Evolutionary conservation across 2,329 filamentous ascomycete genomes (phyloP).

Genomic region (Teratosphaeria zuluensis): DNA sequence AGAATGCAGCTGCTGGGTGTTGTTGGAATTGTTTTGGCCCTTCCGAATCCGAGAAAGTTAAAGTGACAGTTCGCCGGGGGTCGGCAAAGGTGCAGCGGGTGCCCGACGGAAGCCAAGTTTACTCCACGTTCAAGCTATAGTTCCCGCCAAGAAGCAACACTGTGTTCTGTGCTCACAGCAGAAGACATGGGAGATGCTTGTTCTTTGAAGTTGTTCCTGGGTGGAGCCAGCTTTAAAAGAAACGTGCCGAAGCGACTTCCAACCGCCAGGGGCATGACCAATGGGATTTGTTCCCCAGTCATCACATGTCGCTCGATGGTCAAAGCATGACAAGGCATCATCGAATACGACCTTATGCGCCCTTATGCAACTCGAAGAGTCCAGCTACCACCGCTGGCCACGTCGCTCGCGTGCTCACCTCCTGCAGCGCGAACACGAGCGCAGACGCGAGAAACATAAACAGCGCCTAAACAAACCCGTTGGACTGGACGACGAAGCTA

Average conservation of each 20-base stretch:
- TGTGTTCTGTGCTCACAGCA: not conserved
- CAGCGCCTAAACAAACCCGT: not conserved
- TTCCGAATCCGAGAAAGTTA: not conserved
- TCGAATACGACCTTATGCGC: not conserved
- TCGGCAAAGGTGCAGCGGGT: not conserved
- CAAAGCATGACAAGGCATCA: not conserved
- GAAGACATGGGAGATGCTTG: not conserved
- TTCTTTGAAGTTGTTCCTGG: too few species aligned
- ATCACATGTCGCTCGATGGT: not conserved
- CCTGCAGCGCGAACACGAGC: not conserved
- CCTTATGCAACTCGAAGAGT: not conserved
- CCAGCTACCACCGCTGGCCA: not conserved
- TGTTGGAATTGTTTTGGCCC: not conserved
- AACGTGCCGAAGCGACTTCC: too few species aligned
- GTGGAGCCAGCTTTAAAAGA: too few species aligned
- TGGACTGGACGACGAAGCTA: not conserved
- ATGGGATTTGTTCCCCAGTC: not conserved
- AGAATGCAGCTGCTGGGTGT: not conserved
- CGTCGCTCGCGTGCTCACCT: not conserved
- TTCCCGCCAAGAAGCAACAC: not conserved
- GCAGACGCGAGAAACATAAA: not conserved
- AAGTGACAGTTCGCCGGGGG: not conserved
- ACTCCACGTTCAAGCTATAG: not conserved
- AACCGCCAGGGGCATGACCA: not conserved
- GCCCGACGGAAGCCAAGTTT: not conserved